A percentile compares a stretch with the other conserved stretches of the same genome.
phyloP scores from a whole-genome alignment of 257 asterid species.

The Asclepias syriaca region DNA sequence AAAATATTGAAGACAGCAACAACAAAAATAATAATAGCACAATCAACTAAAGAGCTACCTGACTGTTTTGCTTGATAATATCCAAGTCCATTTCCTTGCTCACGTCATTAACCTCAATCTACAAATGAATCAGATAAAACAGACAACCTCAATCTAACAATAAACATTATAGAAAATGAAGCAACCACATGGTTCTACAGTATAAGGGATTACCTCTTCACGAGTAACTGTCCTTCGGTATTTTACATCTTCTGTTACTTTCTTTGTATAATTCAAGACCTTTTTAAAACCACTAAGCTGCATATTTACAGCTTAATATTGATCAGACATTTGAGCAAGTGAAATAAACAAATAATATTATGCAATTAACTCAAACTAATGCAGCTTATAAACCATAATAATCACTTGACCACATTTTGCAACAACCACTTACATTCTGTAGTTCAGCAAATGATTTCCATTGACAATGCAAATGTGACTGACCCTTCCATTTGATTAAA shows the following conservation, averaged over 20 bases:
- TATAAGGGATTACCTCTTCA: constrained; percentile 65
- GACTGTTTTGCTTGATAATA: constrained; percentile 87
- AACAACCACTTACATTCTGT: constrained; percentile 65
- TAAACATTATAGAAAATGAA: background rate
- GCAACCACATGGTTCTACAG: background rate
- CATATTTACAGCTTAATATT: constrained; percentile 31
- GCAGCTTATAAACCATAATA: background rate
- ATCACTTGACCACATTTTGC: constrained; percentile 3
- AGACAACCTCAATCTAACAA: too few relatives aligned
- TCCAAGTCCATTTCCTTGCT: constrained; percentile 99
- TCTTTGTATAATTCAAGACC: constrained; percentile 91
- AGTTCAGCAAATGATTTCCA: constrained; percentile 89
- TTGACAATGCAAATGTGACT: constrained; percentile 95
- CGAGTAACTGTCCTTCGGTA: constrained; percentile 83
- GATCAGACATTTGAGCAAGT: constrained; percentile 15
- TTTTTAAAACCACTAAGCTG: constrained; percentile 99
- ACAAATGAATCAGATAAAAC: constrained; percentile 13
- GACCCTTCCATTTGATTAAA: constrained; percentile 98
- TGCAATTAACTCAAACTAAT: constrained; percentile 5
- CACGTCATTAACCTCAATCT: constrained; percentile 98
- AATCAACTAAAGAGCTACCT: constrained; percentile 32
- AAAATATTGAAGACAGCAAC: background rate
- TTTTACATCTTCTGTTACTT: constrained; percentile 79
- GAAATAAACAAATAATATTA: background rate
- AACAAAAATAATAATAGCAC: background rate